Evolutionary conservation across 768 basidiomycete genomes (phyloP).

Genomic region (Tephrocybe sp.): DNA sequence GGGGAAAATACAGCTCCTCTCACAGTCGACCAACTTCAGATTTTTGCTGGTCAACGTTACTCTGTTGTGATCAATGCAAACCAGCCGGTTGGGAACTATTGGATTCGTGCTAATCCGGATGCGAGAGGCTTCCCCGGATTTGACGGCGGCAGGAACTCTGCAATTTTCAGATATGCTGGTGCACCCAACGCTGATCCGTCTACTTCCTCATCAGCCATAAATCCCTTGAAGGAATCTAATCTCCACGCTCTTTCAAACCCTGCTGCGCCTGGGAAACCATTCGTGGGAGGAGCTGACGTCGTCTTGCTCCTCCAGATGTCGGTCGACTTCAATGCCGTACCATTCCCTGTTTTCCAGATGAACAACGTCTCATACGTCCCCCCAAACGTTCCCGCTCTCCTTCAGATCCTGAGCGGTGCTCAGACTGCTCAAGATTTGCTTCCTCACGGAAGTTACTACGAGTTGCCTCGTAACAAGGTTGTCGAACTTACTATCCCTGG

Average conservation of each 20-base stretch:
- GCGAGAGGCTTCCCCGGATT: constrained; percentile 25
- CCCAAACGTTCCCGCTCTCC: constrained; percentile 40
- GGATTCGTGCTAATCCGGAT: constrained; percentile 38
- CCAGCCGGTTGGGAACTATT: constrained; percentile 52
- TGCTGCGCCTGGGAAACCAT: constrained; percentile 29
- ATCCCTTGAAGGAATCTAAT: constrained; percentile 17
- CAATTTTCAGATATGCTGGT: constrained; percentile 52
- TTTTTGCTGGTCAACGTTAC: constrained; percentile 32
- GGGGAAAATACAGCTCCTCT: constrained; percentile 41
- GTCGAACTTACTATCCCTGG: constrained; percentile 48
- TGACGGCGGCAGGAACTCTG: constrained; percentile 41
- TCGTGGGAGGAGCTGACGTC: constrained; percentile 42
- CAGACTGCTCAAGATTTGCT: constrained; percentile 39
- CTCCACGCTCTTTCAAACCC: constrained; percentile 32
- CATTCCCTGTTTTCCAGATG: constrained; percentile 25
- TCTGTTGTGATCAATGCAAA: constrained; percentile 42
- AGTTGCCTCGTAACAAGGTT: constrained; percentile 42
- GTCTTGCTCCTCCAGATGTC: constrained; percentile 33
- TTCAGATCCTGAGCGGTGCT: constrained; percentile 50
- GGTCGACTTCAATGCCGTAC: constrained; percentile 12
- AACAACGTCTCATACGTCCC: constrained; percentile 32
- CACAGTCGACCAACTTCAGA: constrained; percentile 41
- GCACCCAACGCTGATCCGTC: constrained; percentile 46
- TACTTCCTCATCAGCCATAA: constrained; percentile 20
- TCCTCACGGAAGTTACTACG: constrained; percentile 39